Conservation (phyloP, 2,329 filamentous ascomycete genomes). For the Botrytis fragariae region DNA sequence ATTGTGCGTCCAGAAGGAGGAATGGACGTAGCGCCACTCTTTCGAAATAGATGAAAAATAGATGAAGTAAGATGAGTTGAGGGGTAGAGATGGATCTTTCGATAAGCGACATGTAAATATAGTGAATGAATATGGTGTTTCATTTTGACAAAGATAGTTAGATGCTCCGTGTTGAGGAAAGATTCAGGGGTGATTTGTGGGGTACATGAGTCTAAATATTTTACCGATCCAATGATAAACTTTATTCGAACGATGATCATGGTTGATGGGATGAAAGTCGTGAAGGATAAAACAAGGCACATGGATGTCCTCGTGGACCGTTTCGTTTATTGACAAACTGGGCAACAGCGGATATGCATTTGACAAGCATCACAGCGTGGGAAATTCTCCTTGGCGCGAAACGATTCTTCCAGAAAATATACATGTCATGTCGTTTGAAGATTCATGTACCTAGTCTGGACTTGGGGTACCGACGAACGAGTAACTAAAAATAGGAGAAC, state of each 20-base stretch:
- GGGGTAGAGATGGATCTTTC: not conserved
- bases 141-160: slow-evolving; percentile 5
- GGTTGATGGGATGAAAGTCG: not conserved
- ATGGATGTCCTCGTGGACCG: not conserved
- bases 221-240: not conserved
- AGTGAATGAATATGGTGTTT: slow-evolving; percentile 4
- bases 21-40: not conserved
- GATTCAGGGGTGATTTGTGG: slow-evolving; percentile 7
- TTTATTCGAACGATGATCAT: not conserved
- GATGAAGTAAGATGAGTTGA: slow-evolving; percentile 18
- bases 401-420: not conserved
- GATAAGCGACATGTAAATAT: slow-evolving; percentile 10
- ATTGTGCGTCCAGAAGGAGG: not conserved
- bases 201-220: not conserved
- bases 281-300: not conserved
- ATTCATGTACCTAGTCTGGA: not conserved
- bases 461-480: not conserved
- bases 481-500: not conserved
- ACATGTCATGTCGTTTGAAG: not conserved
- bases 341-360: not conserved
- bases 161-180: not conserved
- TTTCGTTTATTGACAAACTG: not conserved
- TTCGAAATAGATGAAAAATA: slow-evolving; percentile 15
- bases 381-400: slow-evolving; percentile 4
- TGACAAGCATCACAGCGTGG: not conserved